Percentiles rank a stretch among this genome's conserved stretches.
These are phyloP conservation scores for Pestalotiopsis sp. DNA, from an alignment of 2,329 filamentous ascomycete species.

Conservation along the genomic window DNA sequence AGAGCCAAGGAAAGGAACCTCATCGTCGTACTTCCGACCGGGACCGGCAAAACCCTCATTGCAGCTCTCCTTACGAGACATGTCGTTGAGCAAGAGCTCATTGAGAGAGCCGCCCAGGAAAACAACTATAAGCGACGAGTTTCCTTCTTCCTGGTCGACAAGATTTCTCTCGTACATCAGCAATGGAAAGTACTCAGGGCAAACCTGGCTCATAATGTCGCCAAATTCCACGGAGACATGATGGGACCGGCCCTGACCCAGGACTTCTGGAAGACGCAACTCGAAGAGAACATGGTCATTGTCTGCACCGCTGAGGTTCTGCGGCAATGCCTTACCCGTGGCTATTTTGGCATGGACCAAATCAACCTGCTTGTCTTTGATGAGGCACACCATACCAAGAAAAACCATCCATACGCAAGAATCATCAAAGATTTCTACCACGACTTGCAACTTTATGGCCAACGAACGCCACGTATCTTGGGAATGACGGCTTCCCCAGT, in stretches of 20 bases:
- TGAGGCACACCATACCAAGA: constrained; percentile 95
- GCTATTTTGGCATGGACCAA: constrained; percentile 77
- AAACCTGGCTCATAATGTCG: constrained; percentile 78
- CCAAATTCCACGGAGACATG: constrained; percentile 75
- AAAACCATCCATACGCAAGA: constrained; percentile 84
- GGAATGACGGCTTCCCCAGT: constrained; percentile 98
- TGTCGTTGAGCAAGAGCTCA: constrained; percentile 75
- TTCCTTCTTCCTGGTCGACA: constrained; percentile 89
- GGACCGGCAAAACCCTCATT: constrained; percentile 95
- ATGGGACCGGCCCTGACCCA: constrained; percentile 40
- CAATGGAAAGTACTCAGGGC: constrained; percentile 80
- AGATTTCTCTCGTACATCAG: constrained; percentile 87
- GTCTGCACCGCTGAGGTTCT: constrained; percentile 93
- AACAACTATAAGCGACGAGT: constrained; percentile 63
- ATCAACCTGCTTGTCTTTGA: constrained; percentile 95
- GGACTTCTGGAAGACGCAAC: constrained; percentile 54
- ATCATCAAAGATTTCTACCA: constrained; percentile 88
- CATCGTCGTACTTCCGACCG: constrained; percentile 73
- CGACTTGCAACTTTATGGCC: constrained; percentile 43
- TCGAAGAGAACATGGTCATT: constrained; percentile 73
- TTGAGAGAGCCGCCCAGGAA: constrained; percentile 52
- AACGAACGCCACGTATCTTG: constrained; percentile 73
- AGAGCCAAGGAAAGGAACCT: constrained; percentile 82
- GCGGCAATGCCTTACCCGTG: constrained; percentile 74
- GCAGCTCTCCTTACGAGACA: constrained; percentile 82